Conservation (phyloP, 2,329 filamentous ascomycete genomes). For the Aspergillus viridinutans region DNA sequence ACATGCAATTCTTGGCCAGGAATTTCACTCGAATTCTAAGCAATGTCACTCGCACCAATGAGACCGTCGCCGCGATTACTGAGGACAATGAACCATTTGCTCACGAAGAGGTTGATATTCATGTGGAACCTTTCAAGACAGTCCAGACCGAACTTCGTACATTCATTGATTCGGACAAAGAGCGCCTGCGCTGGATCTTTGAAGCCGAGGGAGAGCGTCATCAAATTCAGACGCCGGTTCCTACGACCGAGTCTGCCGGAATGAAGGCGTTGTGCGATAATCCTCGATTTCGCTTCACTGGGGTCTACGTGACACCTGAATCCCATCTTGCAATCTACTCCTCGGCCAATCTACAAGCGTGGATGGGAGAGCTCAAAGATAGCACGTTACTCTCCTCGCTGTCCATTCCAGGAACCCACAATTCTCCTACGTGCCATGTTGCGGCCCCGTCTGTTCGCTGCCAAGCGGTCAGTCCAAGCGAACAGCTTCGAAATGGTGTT, state of each 20-base stretch:
- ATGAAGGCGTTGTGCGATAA: constrained; percentile 55
- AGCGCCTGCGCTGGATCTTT: constrained; percentile 72
- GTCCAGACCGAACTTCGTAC: constrained; percentile 59
- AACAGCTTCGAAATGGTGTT: constrained; percentile 83
- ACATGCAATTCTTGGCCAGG: constrained; percentile 43
- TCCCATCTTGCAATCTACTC: constrained; percentile 62
- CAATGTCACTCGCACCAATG: constrained; percentile 40
- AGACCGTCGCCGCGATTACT: constrained; percentile 42
- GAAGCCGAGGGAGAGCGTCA: constrained; percentile 61
- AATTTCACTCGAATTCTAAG: constrained; percentile 44
- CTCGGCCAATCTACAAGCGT: constrained; percentile 63
- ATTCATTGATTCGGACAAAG: constrained; percentile 54
- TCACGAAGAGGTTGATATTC: constrained; percentile 59
- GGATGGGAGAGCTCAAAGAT: constrained; percentile 77
- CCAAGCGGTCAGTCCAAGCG: constrained; percentile 71
- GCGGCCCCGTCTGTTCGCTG: constrained; percentile 91
- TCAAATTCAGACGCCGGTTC: constrained; percentile 67
- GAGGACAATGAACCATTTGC: constrained; percentile 57
- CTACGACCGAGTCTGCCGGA: constrained; percentile 55
- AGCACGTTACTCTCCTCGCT: constrained; percentile 71
- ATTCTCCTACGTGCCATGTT: constrained; percentile 78
- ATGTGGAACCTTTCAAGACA: constrained; percentile 64
- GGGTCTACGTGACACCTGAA: constrained; percentile 58
- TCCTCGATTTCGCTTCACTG: constrained; percentile 57
- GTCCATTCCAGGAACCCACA: constrained; percentile 93